Evolutionary conservation across 768 basidiomycete genomes (phyloP).

Genomic region (Leccinellum luteum): DNA sequence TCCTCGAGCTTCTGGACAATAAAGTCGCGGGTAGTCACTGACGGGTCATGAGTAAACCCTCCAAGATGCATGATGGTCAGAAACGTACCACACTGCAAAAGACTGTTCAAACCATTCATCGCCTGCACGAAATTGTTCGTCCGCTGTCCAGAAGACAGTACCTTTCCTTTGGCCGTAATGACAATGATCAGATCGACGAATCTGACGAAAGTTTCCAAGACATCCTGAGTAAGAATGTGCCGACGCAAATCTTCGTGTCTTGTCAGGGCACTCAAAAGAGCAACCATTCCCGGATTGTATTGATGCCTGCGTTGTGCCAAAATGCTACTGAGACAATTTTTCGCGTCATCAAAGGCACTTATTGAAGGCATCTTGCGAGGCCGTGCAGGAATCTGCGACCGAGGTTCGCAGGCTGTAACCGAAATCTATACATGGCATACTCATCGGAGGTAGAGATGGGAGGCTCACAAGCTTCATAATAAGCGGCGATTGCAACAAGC

Average conservation of each 20-base stretch:
- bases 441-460: neutral
- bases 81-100: slow-evolving; percentile 17
- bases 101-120: slow-evolving; percentile 19
- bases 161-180: neutral
- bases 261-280: slow-evolving; percentile 24
- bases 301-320: slow-evolving; percentile 12
- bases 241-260: slow-evolving; percentile 13
- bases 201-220: slow-evolving; percentile 12
- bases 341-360: slow-evolving; percentile 11
- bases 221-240: slow-evolving; percentile 12
- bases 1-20: neutral
- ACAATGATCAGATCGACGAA: slow-evolving; percentile 12
- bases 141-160: neutral
- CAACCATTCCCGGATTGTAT: slow-evolving; percentile 18
- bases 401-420: slow-evolving; percentile 9
- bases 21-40: slow-evolving; percentile 8
- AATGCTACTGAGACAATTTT: slow-evolving; percentile 9
- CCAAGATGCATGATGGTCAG: neutral
- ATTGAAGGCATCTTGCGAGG: neutral
- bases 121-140: slow-evolving; percentile 14
- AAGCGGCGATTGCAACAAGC: slow-evolving; percentile 23
- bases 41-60: neutral
- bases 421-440: neutral
- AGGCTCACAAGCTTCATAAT: slow-evolving; percentile 19
- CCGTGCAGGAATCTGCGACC: neutral